Base-by-base conservation (phyloP, 225 moss, liverwort and hornwort genomes). In the Physcomitrellopsis africana region DNA sequence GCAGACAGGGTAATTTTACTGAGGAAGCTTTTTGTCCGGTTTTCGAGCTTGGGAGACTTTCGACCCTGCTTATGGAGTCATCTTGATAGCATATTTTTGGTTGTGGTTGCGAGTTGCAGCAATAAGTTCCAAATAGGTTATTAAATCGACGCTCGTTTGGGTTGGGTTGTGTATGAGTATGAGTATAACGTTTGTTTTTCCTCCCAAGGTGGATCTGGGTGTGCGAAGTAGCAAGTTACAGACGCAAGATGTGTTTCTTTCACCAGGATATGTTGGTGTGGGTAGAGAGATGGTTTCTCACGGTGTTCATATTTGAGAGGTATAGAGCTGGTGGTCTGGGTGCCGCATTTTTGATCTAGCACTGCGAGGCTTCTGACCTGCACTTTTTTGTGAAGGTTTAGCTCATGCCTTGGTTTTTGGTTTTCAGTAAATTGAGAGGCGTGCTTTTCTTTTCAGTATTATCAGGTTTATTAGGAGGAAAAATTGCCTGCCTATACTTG, bases 261-360 rank as follows among this genome's bases (percentile, higher is more conserved):
- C 18, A 32, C 53, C 52, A 15, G 37, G 52, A 18, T 47, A 3
- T 19, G 59, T 45, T 70, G 65, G n/a, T 17, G 20, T 16, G 23
- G 9, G 2, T n/a, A 75, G 65, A n/a, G 45, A 24, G 54, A 19
- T 66, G 58, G 18, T 52, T 60, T 26, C 44, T n/a, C 46, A 14
- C 44, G 54, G 1, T 51, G 58, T 41, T 45, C 12, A 27, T 16
- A 8, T 51, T 46, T 61, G 41, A 45, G 60, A 48, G 75, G 55
- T 55, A 43, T 29, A 32, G 26, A 67, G 61, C 19, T 61, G 48
- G 32, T 48, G 45, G 5, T 70, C 20, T 12, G 24, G 27, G 14
- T 16, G 69, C 63, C 64, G 23, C 57, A 15, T 63, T 9, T 49
- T 72, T 32, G 68, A 57, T 75, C 61, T 71, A 60, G 15, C 19